Percentiles rank a stretch among this genome's conserved stretches.
phyloP scores from a whole-genome alignment of 2,329 filamentous ascomycete genomes.

The Cladophialophora immunda region DNA sequence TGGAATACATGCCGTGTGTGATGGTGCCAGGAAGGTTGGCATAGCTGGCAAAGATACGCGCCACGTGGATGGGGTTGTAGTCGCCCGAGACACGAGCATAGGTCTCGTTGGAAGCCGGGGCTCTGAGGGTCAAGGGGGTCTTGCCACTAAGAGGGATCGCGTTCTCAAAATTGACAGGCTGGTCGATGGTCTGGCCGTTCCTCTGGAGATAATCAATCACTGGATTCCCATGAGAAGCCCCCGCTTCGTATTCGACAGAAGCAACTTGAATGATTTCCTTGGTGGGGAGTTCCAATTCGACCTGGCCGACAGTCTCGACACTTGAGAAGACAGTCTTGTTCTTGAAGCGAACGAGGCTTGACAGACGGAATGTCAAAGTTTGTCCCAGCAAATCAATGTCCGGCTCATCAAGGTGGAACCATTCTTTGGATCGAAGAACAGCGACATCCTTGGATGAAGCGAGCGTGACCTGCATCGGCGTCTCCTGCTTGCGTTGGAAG shows the following conservation, averaged over 20 bases:
- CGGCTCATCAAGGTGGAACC: conserved; percentile 88
- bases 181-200: conserved; percentile 89
- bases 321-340: conserved; percentile 90
- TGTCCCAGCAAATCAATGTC: conserved; percentile 90
- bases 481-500: conserved; percentile 97
- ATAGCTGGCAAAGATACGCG: conserved; percentile 93
- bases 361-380: conserved; percentile 93
- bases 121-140: conserved; percentile 85
- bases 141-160: conserved; percentile 94
- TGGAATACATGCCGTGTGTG: conserved; percentile 99
- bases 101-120: conserved; percentile 95
- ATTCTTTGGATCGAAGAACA: conserved; percentile 94
- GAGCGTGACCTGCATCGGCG: conserved; percentile 90
- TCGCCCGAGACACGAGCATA: conserved; percentile 98
- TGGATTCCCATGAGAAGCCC: conserved; percentile 91
- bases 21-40: conserved; percentile 96
- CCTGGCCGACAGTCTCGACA: conserved; percentile 90
- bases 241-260: conserved; percentile 95
- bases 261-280: conserved; percentile 98
- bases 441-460: conserved; percentile 90
- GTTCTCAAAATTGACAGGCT: conserved; percentile 97
- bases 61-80: conserved; percentile 99
- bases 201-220: conserved; percentile 96
- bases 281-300: conserved; percentile 90
- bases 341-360: conserved; percentile 92